Evolutionary conservation across 1,284 basidiomycete genomes (phyloP).

Genomic region (Mycosarcoma maydis): DNA sequence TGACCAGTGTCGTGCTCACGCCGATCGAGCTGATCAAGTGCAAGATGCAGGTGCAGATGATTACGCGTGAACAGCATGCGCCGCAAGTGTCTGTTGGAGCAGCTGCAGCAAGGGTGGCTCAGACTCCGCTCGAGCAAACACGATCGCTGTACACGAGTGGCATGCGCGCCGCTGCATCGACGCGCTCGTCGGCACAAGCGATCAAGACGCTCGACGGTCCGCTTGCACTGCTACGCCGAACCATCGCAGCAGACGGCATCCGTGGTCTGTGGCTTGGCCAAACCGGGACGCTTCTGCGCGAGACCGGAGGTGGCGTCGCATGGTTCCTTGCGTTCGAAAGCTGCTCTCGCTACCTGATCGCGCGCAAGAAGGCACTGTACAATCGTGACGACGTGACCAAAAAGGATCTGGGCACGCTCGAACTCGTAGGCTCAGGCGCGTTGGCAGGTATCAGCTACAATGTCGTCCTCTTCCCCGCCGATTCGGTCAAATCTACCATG

Average conservation of each 20-base stretch:
- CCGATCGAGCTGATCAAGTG: slow-evolving; percentile 92
- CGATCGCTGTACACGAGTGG: slow-evolving; percentile 29
- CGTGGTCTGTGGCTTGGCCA: slow-evolving; percentile 87
- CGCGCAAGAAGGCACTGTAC: slow-evolving; percentile 48
- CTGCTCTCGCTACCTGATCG: slow-evolving; percentile 49
- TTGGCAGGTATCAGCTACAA: slow-evolving; percentile 88
- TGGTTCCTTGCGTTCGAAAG: slow-evolving; percentile 88
- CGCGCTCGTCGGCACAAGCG: slow-evolving; percentile 1
- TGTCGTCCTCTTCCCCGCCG: slow-evolving; percentile 72
- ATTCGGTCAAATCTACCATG: slow-evolving; percentile 92
- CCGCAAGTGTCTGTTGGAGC: slow-evolving; percentile 45
- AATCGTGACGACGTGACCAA: slow-evolving; percentile 62
- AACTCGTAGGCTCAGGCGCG: slow-evolving; percentile 86
- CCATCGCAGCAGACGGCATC: slow-evolving; percentile 76
- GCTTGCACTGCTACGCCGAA: slow-evolving; percentile 74
- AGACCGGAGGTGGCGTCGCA: slow-evolving; percentile 84
- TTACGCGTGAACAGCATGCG: slow-evolving; percentile 69
- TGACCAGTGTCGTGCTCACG: slow-evolving; percentile 85
- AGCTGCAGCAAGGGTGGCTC: slow-evolving; percentile 37
- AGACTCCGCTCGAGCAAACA: slow-evolving; percentile 33
- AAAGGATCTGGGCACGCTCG: slow-evolving; percentile 76
- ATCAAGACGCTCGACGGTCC: slow-evolving; percentile 73
- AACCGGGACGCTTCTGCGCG: slow-evolving; percentile 79
- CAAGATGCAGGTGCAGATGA: slow-evolving; percentile 94
- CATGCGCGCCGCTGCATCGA: slow-evolving; percentile 7